Percentiles rank a stretch among this genome's conserved stretches.
phyloP scores from a whole-genome alignment of 2,329 filamentous ascomycete species.

The Clathrospora elynae region DNA sequence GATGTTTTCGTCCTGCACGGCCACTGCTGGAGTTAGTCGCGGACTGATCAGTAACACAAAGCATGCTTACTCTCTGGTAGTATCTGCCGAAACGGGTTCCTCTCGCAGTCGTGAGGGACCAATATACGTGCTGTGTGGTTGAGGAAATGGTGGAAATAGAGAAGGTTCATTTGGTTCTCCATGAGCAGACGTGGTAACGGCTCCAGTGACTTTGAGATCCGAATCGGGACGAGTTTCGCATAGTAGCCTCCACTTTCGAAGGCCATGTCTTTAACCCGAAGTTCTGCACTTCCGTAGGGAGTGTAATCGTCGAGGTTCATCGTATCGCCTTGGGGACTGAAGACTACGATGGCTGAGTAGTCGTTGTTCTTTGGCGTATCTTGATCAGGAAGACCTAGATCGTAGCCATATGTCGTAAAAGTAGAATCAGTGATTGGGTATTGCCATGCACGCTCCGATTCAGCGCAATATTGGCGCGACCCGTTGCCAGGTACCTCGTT shows the following conservation, averaged over 20 bases:
- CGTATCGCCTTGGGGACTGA: conserved; percentile 40
- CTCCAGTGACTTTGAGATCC: conserved; percentile 62
- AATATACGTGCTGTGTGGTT: conserved; percentile 77
- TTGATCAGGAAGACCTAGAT: conserved; percentile 70
- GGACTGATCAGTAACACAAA: no score
- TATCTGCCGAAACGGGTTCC: conserved; percentile 65
- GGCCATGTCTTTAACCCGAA: conserved; percentile 56
- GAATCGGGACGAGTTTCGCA: conserved; percentile 68
- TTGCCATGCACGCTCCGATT: conserved; percentile 53
- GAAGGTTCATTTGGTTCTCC: conserved; percentile 78
- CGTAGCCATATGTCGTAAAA: conserved; percentile 68
- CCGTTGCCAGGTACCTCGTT: conserved; percentile 27
- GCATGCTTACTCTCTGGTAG: conserved; percentile 63
- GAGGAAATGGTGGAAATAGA: conserved; percentile 75
- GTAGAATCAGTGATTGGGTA: conserved; percentile 39
- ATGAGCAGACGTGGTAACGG: conserved; percentile 62
- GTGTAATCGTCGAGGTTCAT: conserved; percentile 43
- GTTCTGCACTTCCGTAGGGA: conserved; percentile 41
- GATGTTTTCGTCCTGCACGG: conserved; percentile 70
- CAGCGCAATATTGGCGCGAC: conserved; percentile 15
- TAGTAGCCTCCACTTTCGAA: conserved; percentile 71
- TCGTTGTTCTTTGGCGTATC: conserved; percentile 76
- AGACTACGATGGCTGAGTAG: conserved; percentile 62
- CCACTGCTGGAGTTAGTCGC: conserved; percentile 57
- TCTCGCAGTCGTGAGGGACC: conserved; percentile 65